These are phyloP conservation scores for Leucosporidium yakuticum DNA, from an alignment of 768 basidiomycete genomes.

Conservation along the genomic window DNA sequence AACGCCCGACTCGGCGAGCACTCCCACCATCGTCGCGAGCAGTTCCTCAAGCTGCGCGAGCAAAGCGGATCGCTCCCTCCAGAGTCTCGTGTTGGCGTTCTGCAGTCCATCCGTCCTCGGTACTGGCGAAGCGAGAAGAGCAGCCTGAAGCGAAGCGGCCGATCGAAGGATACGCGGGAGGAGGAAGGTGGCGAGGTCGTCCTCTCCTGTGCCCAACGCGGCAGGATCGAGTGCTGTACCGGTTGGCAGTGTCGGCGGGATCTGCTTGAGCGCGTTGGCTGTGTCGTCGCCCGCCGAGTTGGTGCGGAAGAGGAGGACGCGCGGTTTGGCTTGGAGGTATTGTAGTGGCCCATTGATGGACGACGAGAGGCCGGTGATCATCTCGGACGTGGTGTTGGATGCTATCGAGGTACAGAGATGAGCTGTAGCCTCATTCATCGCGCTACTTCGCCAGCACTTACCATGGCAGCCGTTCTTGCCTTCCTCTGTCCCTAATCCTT, in stretches of 20 bases:
- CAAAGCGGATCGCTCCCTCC: constrained; percentile 1
- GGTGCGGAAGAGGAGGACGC: constrained; percentile 22
- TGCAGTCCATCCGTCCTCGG: background rate
- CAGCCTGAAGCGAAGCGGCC: constrained; percentile 11
- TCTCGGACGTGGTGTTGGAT: constrained; percentile 10
- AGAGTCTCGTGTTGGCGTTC: background rate
- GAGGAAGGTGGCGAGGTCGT: constrained; percentile 34
- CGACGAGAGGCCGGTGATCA: constrained; percentile 9
- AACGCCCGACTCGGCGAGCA: constrained; percentile 22
- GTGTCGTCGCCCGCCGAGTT: constrained; percentile 1
- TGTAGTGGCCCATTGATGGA: constrained; percentile 21
- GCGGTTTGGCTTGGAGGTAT: constrained; percentile 24
- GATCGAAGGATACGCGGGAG: constrained; percentile 14
- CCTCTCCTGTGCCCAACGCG: background rate
- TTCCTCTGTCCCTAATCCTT: constrained; percentile 25
- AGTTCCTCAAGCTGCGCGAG: constrained; percentile 15
- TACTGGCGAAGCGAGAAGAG: background rate
- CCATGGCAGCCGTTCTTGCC: constrained; percentile 8
- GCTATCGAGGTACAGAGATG: background rate
- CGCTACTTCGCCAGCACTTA: background rate
- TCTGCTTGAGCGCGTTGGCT: background rate
- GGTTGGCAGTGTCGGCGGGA: constrained; percentile 6
- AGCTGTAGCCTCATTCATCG: background rate
- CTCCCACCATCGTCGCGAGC: constrained; percentile 1
- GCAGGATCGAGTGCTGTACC: constrained; percentile 3